Evolutionary conservation across 2,329 filamentous ascomycete genomes (phyloP).

Genomic region (Byssoonygena ceratinophila): DNA sequence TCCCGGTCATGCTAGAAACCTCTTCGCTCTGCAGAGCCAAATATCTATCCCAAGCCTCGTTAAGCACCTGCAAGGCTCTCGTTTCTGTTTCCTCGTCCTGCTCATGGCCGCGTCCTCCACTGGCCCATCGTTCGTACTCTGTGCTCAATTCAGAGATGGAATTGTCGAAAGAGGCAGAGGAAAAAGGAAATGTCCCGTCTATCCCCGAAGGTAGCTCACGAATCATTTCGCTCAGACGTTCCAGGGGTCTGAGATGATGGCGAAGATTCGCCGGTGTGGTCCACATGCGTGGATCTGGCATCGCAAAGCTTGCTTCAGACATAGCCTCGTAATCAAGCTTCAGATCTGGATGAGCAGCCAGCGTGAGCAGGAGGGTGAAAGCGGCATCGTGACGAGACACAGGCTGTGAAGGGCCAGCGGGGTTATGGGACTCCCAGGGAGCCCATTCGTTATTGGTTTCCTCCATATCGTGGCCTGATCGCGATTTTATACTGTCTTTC

Average conservation of each 20-base stretch:
- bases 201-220: neutral
- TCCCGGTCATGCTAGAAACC: neutral
- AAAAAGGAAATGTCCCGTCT: neutral
- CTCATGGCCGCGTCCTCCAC: neutral
- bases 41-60: neutral
- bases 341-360: conserved; percentile 8
- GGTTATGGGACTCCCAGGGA: neutral
- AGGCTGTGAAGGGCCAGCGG: neutral
- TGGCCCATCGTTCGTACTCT: neutral
- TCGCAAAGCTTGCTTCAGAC: conserved; percentile 3
- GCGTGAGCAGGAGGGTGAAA: conserved; percentile 4
- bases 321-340: conserved; percentile 9
- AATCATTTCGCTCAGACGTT: neutral
- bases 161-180: too few species aligned
- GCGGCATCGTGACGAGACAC: conserved; percentile 10
- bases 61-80: neutral
- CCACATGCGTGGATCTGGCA: conserved; percentile 11
- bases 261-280: conserved; percentile 1
- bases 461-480: neutral
- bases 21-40: neutral
- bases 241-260: neutral
- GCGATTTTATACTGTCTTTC: neutral
- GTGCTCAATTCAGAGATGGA: neutral
- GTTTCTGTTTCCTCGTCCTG: neutral
- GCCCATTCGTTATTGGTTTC: neutral